Evolutionary conservation across 2,329 filamentous ascomycete genomes (phyloP), one percentile per base, ranked within the genome.

Genomic region (Grosmannia clavigera): DNA sequence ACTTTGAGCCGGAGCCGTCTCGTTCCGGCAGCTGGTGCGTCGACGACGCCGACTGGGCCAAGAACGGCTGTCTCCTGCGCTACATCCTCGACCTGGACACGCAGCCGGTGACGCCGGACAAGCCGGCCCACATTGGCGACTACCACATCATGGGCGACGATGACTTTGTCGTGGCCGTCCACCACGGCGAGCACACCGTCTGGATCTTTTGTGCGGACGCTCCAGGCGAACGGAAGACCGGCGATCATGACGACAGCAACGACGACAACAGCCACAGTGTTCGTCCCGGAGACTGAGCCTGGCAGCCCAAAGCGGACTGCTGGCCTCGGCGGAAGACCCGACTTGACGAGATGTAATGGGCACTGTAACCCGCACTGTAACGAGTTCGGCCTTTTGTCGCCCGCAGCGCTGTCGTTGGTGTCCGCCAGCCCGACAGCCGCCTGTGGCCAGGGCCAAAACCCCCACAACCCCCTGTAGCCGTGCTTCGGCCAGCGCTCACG

Each of bases 41-140:
- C 51, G 60, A 60, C 57, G 60, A 65, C 57, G 31, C 27, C 3
- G 57, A 61, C 40, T 65, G 64, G 64, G 58, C 57, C 29, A 25
- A 22, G 9, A 54, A 56, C 59, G 22, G 52, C 10, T 64, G 61
- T 33, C 55, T 54, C 35, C 50, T 62, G 57, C 63, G 63, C 19
- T 65, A 59, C n/a, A 62, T 62, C n/a, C 58, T 64, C 31, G 64
- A 65, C 55, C 38, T 65, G 25, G 63, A 58, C 50, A 29, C 50
- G 19, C 11, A 35, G 40, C 54, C 59, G 46, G 9, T 29, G 7
- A 25, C 27, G 16, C 19, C 58, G 9, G 14, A 29, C 10, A 40
- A 40, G 55, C 60, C 61, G 38, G 52, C 51, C 9, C 62, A 64
- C 55, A 53, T 62, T 38, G 48, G 62, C 6, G 14, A 48, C 19